Evolutionary conservation across 257 asterid genomes (phyloP), one percentile per base, ranked within the genome.

Genomic region (Ajuga chamaepitys): DNA sequence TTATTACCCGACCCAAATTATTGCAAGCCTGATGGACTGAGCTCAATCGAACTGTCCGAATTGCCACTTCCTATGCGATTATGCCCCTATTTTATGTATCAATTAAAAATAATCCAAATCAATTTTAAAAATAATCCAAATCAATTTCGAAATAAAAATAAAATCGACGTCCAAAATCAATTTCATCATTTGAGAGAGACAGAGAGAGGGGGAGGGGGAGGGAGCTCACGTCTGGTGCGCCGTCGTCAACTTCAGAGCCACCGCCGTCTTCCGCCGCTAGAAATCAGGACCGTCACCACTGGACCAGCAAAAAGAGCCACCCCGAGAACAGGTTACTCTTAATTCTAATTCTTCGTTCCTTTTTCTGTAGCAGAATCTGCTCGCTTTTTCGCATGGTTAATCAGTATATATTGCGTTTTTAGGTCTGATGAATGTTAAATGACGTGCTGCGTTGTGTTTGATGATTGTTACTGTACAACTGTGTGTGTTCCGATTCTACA

Each of bases 201-300:
- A n/a, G n/a, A n/a, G n/a, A n/a, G n/a, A n/a, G n/a, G n/a, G n/a
- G n/a, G n/a, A n/a, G n/a, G n/a, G n/a, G n/a, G n/a, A n/a, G n/a
- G n/a, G n/a, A n/a, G n/a, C n/a, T n/a, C n/a, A n/a, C n/a, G 9
- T 37, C 13, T n/a, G 17, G 10, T 35, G 45, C 34, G 50, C 59
- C 51, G 42, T 6, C 26, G 58, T 38, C 64, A 38, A 30, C 58
- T 45, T 41, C 57, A 42, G 72, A 42, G 58, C 16, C 72, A 28
- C 47, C 65, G 0, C 65, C 58, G 64, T 28, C 21, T 22, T 41
- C 64, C 53, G 54, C 54, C 42, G 37, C 16, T 22, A 47, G 72
- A 25, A 55, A 20, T 28, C 47, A 17, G 47, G 24, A 26, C 16
- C 26, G 41, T 32, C 28, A 9, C 66, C 44, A 9, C 65, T 30